Base-by-base conservation (phyloP, 1,284 basidiomycete genomes). In the Ceratobasidium sp. region DNA sequence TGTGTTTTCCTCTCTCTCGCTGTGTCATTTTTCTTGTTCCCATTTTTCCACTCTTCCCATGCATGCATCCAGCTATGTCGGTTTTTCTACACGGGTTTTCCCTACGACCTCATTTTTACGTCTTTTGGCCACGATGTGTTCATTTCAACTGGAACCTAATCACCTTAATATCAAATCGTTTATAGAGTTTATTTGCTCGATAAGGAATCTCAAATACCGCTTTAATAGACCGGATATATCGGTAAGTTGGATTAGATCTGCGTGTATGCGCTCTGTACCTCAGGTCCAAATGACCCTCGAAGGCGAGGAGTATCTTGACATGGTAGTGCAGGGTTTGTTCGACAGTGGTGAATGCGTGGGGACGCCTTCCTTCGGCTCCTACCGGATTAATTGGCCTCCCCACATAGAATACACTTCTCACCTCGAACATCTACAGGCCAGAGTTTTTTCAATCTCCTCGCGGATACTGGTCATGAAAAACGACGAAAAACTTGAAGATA, bases 41-140 rank as follows among this genome's bases (percentile, higher is more conserved):
- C 33, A 20, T 63, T 63, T 40, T 20, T 40, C 18, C 18, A 15
- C n/a, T 39, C 12, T 33, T 20, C 39, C 40, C 60, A 63, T 40
- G 60, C 39, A 39, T 39, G 13, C 39, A 39, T 20, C 56, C 5
- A 6, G 49, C n/a, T 51, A 51, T 51, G 49, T 51, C 49, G 49
- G n/a, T 33, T 33, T 33, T 33, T 33, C 33, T 33, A 33, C 33
- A 51, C 49, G 49, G 49, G 15, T 51, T 40, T 63, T 33, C 33
- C 33, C 28, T 39, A 63, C 60, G 58, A 61, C 58, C 15, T 39
- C 60, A 63, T 63, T 40, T 39, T 63, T 63, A 63, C 60, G 60
- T 63, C 39, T 58, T 63, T 63, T 39, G 26, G 55, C 60, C 60
- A 63, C 60, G 60, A 63, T 33, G 60, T 63, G 7, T 63, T 63